phyloP scores from a whole-genome alignment of 2,329 filamentous ascomycete species.

The Truncatella angustata region DNA sequence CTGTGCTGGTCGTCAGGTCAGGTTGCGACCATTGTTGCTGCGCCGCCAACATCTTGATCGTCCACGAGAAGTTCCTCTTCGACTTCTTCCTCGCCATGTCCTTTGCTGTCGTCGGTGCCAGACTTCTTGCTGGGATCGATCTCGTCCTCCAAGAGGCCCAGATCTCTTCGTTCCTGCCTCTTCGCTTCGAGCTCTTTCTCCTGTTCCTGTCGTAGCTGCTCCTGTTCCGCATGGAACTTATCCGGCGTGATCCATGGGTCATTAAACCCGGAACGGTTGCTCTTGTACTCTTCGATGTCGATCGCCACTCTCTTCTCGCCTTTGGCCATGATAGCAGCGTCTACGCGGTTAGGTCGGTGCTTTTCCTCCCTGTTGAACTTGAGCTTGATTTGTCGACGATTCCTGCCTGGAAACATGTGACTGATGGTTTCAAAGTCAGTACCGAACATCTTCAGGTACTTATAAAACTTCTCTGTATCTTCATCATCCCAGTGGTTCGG shows the following conservation, averaged over 20 bases:
- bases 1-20: neutral
- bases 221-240: slow-evolving; percentile 54
- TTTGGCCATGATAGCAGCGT: slow-evolving; percentile 54
- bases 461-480: slow-evolving; percentile 74
- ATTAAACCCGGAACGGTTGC: slow-evolving; percentile 45
- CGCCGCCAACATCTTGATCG: neutral
- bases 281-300: slow-evolving; percentile 60
- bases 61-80: slow-evolving; percentile 1
- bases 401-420: slow-evolving; percentile 71
- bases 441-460: slow-evolving; percentile 71
- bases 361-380: slow-evolving; percentile 82
- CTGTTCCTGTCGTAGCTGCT: slow-evolving; percentile 40
- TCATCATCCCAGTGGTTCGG: slow-evolving; percentile 67
- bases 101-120: slow-evolving; percentile 42
- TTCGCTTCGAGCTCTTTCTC: slow-evolving; percentile 43
- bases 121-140: slow-evolving; percentile 40
- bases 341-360: slow-evolving; percentile 61
- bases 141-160: slow-evolving; percentile 35
- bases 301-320: slow-evolving; percentile 57
- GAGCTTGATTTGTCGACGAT: slow-evolving; percentile 71
- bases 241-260: slow-evolving; percentile 47
- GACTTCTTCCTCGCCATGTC: slow-evolving; percentile 30
- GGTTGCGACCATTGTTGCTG: neutral
- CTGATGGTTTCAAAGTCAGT: slow-evolving; percentile 82
- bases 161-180: slow-evolving; percentile 35